Percentiles rank a stretch among this genome's conserved stretches.
These are phyloP conservation scores for Knufia petricola DNA, from an alignment of 2,329 filamentous ascomycete species.

Conservation along the genomic window DNA sequence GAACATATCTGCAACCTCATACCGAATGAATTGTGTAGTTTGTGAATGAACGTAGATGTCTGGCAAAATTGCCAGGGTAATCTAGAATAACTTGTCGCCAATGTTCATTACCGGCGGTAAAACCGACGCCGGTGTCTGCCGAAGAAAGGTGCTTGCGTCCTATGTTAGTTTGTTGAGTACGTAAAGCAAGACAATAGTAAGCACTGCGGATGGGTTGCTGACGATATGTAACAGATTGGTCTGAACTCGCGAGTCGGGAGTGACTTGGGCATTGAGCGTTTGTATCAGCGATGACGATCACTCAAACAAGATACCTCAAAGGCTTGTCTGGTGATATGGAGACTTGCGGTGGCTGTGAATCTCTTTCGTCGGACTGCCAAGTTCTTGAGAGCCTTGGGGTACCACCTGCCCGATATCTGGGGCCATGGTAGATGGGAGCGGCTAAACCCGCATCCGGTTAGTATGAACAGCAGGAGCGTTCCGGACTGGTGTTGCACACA, in stretches of 20 bases:
- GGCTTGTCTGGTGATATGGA: not conserved
- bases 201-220: not conserved
- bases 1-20: not conserved
- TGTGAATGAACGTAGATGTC: not conserved
- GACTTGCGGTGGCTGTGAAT: conserved; percentile 4
- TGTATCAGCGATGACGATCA: not conserved
- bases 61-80: not conserved
- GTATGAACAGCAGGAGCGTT: not conserved
- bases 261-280: not conserved
- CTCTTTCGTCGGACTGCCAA: not conserved
- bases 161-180: too few relatives aligned
- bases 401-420: not conserved
- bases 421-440: not conserved
- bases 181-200: not conserved
- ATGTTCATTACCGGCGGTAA: too few relatives aligned
- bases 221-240: not conserved
- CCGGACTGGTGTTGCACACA: conserved; percentile 3
- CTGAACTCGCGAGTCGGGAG: not conserved
- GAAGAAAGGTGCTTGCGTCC: too few relatives aligned
- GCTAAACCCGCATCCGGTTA: not conserved
- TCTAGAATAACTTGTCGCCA: not conserved
- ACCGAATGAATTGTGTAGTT: not conserved
- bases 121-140: too few relatives aligned
- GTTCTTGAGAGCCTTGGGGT: conserved; percentile 2
- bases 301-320: not conserved